Evolutionary conservation across 352 stramenopile species (phyloP).

Genomic region (Globisporangium irregulare): DNA sequence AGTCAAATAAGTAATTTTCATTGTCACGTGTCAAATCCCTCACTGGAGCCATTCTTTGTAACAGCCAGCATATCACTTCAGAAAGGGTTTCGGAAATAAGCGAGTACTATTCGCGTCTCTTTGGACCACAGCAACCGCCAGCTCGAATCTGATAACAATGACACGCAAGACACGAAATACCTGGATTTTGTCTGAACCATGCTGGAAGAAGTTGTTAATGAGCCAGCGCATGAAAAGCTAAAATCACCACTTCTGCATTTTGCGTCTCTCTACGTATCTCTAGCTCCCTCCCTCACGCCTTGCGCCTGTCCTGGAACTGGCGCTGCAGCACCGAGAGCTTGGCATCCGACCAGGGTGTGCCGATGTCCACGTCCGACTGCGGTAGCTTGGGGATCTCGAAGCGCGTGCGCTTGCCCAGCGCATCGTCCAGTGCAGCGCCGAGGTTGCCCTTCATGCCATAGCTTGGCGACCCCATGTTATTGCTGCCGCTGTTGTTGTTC

Average conservation of each 20-base stretch:
- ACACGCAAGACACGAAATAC: not conserved
- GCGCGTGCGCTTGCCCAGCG: slow-evolving; percentile 24
- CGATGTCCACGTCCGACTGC: slow-evolving; percentile 51
- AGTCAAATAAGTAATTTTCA: not conserved
- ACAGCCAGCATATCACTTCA: not conserved
- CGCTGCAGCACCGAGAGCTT: slow-evolving; percentile 54
- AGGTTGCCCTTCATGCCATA: slow-evolving; percentile 11
- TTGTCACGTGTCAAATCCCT: not conserved
- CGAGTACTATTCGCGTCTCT: not conserved
- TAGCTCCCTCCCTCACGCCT: slow-evolving; percentile 3
- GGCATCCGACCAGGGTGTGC: slow-evolving; percentile 70
- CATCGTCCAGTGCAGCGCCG: slow-evolving; percentile 26
- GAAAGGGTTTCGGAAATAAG: slow-evolving; percentile 4
- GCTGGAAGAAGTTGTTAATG: not conserved
- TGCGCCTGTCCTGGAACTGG: slow-evolving; percentile 39
- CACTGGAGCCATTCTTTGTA: not conserved
- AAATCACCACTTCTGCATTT: not conserved
- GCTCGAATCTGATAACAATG: slow-evolving; percentile 2
- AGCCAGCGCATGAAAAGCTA: not conserved
- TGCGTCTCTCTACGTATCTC: not conserved
- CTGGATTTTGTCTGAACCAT: not conserved
- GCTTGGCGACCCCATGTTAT: slow-evolving; percentile 9
- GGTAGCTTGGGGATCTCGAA: slow-evolving; percentile 82
- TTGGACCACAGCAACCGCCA: not conserved
- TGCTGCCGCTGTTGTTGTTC: slow-evolving; percentile 27